Conservation (phyloP, 1,139 yeast species). For the Saccharomyces pastorianus region DNA sequence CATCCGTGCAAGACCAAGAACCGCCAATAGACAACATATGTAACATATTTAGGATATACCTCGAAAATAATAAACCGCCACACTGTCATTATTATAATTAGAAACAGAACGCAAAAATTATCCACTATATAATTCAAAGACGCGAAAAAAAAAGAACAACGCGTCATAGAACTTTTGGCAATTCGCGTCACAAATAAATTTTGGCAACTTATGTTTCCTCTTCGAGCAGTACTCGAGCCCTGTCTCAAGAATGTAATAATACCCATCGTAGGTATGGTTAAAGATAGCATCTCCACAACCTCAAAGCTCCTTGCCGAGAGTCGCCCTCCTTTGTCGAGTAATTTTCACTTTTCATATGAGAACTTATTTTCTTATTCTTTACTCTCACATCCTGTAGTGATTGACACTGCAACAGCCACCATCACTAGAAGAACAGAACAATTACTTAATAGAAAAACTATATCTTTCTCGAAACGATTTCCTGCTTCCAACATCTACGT, state of each 20-base stretch:
- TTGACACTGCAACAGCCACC: background rate
- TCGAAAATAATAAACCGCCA: background rate
- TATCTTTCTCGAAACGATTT: background rate
- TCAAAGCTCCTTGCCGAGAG: background rate
- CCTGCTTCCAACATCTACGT: background rate
- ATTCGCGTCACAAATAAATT: background rate
- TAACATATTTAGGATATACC: slow-evolving; percentile 8
- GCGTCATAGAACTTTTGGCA: background rate
- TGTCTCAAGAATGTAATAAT: background rate
- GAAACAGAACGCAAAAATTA: background rate
- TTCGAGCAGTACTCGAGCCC: background rate
- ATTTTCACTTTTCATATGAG: background rate
- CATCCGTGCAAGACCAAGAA: slow-evolving; percentile 93
- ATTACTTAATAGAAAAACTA: background rate
- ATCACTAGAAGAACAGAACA: background rate
- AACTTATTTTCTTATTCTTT: background rate
- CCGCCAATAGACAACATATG: slow-evolving; percentile 64
- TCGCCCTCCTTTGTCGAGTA: background rate
- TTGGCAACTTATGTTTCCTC: background rate
- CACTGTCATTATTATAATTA: background rate
- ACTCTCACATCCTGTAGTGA: background rate
- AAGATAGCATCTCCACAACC: background rate
- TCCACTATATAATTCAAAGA: too few relatives aligned
- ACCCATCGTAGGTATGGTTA: background rate
- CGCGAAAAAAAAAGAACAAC: background rate